Evolutionary conservation across 2,329 filamentous ascomycete species (phyloP), one percentile per base, ranked within the genome.

Genomic region (Ilyonectria destructans): DNA sequence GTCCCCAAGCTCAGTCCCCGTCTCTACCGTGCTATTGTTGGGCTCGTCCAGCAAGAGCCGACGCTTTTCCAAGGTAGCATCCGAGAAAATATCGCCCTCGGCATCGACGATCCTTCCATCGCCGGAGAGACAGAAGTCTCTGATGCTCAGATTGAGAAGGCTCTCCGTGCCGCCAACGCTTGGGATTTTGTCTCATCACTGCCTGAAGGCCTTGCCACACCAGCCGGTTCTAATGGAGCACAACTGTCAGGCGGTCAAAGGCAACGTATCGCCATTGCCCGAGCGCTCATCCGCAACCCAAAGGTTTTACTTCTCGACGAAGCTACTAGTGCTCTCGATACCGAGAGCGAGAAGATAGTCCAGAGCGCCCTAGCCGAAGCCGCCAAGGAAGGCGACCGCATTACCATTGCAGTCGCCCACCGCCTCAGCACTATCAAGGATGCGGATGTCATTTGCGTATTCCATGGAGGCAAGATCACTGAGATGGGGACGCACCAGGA

Each of bases 351-450:
- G 65, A 75, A 74, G 64, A 74, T 78, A 10, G 75, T 98, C 67
- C 97, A 98, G 80, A 90, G 92, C 71, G 96, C 95, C 2, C 86
- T 98, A 6, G 89, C 89, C 2, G 90, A 89, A 74, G 90, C 90
- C 45, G 87, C 98, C 26, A 90, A 97, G 48, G 87, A 89, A 70
- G 94, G 94, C 37, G 92, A 75, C 48, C 73, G 74, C 15, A 75
- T 75, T 45, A 76, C 74, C 5, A 67, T 76, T 49, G 74, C 74
- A 92, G 97, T 98, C 75, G 96, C 95, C 1, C 95, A 98, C 82
- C 90, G 96, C 48, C 86, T 98, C 5, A 96, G 93, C 6, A 98
- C 95, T 0, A 97, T 98, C 81, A 97, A 97, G 81, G 85, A 90
- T 62, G 88, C 88, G 0, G 87, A 91, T 74, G 78, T 84, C 5